These are phyloP conservation scores for Leccinum pachyderme DNA, from an alignment of 1,284 basidiomycete genomes.

Conservation along the genomic window DNA sequence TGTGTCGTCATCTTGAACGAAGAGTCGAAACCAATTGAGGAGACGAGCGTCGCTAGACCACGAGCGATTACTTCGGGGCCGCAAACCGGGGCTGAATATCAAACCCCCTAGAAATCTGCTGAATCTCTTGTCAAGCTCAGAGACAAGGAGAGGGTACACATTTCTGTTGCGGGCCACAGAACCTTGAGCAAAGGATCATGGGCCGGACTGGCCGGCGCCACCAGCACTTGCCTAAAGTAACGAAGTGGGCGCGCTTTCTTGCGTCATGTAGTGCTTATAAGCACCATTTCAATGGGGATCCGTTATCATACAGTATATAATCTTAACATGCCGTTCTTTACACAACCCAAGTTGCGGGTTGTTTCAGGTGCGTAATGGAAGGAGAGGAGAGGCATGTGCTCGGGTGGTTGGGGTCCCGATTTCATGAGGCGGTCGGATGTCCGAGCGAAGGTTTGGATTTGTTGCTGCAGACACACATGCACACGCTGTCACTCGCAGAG, in stretches of 20 bases:
- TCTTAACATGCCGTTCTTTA: not conserved
- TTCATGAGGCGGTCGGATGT: not conserved
- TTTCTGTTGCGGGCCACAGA: not conserved
- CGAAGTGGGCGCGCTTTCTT: not conserved
- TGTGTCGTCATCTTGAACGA: constrained; percentile 70
- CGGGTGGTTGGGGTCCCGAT: constrained; percentile 30
- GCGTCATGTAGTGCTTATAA: not conserved
- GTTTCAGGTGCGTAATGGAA: constrained; percentile 4
- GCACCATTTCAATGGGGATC: not conserved
- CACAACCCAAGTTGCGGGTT: not conserved
- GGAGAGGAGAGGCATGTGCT: not conserved
- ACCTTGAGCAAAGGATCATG: not conserved
- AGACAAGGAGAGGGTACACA: not conserved
- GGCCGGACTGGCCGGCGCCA: not conserved
- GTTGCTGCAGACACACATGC: not conserved
- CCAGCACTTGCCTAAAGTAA: not conserved
- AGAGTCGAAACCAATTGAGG: constrained; percentile 46
- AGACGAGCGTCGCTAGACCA: constrained; percentile 51
- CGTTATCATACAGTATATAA: not conserved
- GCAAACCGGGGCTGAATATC: not conserved
- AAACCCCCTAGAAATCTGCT: constrained; percentile 60
- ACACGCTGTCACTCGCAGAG: constrained; percentile 26
- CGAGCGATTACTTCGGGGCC: constrained; percentile 61
- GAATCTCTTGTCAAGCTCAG: constrained; percentile 48
- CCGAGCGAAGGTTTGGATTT: not conserved